These are phyloP conservation scores for Mitragyna speciosa DNA, from an alignment of 257 asterid genomes.

Conservation along the genomic window DNA sequence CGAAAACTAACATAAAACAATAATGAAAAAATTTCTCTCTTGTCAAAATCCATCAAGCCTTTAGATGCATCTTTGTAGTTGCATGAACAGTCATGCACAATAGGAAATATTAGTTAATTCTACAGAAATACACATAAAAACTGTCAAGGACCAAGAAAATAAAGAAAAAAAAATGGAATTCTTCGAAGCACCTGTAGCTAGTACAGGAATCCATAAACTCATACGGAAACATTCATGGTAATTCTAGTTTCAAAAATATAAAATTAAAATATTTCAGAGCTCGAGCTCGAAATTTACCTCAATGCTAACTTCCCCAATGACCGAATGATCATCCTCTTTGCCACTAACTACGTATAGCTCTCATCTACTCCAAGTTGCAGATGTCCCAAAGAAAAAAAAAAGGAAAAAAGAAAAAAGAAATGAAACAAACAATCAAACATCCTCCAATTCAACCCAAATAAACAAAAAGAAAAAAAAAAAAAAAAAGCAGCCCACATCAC, in stretches of 20 bases:
- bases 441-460: background rate
- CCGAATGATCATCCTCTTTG: constrained; percentile 52
- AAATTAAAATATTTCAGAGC: background rate
- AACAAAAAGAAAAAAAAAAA: background rate
- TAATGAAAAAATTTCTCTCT: too few relatives aligned
- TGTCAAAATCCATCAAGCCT: too few relatives aligned
- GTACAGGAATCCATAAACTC: background rate
- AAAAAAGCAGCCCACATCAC: constrained; percentile 23
- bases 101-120: background rate
- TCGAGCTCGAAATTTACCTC: constrained; percentile 50
- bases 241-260: background rate
- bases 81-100: too few relatives aligned
- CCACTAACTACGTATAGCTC: constrained; percentile 76
- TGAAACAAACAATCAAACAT: background rate
- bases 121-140: background rate
- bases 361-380: constrained; percentile 89
- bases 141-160: background rate
- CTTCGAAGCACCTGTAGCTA: too few relatives aligned
- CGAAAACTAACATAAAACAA: constrained; percentile 19
- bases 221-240: background rate
- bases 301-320: constrained; percentile 59
- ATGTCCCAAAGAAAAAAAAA: constrained; percentile 30
- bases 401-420: background rate
- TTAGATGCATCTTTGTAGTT: too few relatives aligned
- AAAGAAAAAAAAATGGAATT: too few relatives aligned